A percentile compares a stretch with the other conserved stretches of the same genome.
phyloP scores from a whole-genome alignment of 805 yeast genomes.

The Myxozyma kluyveri region DNA sequence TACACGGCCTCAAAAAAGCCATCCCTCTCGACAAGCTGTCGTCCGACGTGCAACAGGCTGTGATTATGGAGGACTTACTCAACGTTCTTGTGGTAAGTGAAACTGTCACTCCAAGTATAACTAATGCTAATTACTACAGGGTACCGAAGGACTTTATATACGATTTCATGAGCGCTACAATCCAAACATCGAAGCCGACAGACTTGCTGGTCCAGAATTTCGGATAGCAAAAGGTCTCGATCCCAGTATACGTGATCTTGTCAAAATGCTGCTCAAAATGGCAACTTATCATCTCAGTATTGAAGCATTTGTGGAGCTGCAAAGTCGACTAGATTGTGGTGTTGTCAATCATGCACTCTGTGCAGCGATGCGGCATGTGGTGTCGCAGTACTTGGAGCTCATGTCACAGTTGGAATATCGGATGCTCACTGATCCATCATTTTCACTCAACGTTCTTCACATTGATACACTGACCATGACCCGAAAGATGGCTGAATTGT shows the following conservation, averaged over 20 bases:
- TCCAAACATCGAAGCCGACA: conserved; percentile 43
- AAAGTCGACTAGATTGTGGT: conserved; percentile 59
- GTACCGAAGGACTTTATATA: conserved; percentile 70
- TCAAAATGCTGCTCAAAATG: conserved; percentile 55
- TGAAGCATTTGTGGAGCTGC: conserved; percentile 57
- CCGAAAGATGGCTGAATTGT: conserved; percentile 52
- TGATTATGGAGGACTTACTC: conserved; percentile 66
- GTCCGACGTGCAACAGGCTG: conserved; percentile 64
- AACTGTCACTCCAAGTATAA: too few relatives aligned
- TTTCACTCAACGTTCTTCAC: conserved; percentile 60
- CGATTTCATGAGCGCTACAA: conserved; percentile 63
- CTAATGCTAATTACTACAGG: conserved; percentile 42
- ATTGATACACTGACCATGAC: conserved; percentile 45
- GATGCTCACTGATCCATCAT: conserved; percentile 48
- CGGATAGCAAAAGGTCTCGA: conserved; percentile 70
- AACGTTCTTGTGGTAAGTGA: conserved; percentile 51
- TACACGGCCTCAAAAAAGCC: conserved; percentile 7
- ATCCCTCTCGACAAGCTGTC: conserved; percentile 34
- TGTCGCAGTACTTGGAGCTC: conserved; percentile 39
- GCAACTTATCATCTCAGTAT: conserved; percentile 67
- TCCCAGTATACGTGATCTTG: conserved; percentile 65
- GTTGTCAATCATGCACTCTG: conserved; percentile 72
- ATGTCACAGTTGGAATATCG: conserved; percentile 50
- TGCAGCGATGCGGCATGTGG: conserved; percentile 49
- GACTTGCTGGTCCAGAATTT: conserved; percentile 70